phyloP scores from a whole-genome alignment of 2,329 filamentous ascomycete species.

The Harringtonia aguacate region DNA sequence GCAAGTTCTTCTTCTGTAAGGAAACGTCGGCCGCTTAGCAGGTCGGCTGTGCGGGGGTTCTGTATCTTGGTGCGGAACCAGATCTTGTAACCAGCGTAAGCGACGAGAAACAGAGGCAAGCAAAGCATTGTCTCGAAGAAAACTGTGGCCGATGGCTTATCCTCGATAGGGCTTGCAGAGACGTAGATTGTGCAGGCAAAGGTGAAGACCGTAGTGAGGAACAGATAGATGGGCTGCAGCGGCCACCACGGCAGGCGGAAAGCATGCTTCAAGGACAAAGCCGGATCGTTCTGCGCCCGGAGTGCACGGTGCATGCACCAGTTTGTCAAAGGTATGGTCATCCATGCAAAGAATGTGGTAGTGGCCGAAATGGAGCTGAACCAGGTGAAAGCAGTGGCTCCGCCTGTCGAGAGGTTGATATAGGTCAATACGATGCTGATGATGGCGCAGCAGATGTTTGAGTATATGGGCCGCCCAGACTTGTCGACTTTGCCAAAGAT shows the following conservation, averaged over 20 bases:
- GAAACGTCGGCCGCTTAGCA: conserved; percentile 7
- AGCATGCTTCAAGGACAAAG: conserved; percentile 5
- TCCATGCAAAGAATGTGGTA: conserved; percentile 9
- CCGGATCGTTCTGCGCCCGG: conserved; percentile 6
- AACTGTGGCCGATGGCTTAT: background rate
- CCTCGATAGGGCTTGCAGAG: conserved; percentile 7
- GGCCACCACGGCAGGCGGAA: conserved; percentile 8
- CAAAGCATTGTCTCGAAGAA: conserved; percentile 11
- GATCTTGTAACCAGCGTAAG: conserved; percentile 8
- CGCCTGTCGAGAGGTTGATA: conserved; percentile 8
- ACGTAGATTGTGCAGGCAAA: conserved; percentile 8
- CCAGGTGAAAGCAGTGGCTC: conserved; percentile 7
- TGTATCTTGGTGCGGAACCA: conserved; percentile 8
- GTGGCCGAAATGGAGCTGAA: conserved; percentile 10
- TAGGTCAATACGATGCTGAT: conserved; percentile 10
- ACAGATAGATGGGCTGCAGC: conserved; percentile 3
- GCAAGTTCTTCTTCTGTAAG: conserved; percentile 5
- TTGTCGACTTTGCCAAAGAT: conserved; percentile 8
- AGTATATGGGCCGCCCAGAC: conserved; percentile 6
- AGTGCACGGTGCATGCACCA: conserved; percentile 9
- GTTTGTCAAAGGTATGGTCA: conserved; percentile 10
- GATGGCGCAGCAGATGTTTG: conserved; percentile 2
- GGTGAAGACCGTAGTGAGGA: conserved; percentile 4
- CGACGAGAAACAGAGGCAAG: conserved; percentile 5
- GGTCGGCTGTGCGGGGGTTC: conserved; percentile 7